phyloP scores from a whole-genome alignment of 192 early-diverging fungal genomes.

The Radiomyces spectabilis region DNA sequence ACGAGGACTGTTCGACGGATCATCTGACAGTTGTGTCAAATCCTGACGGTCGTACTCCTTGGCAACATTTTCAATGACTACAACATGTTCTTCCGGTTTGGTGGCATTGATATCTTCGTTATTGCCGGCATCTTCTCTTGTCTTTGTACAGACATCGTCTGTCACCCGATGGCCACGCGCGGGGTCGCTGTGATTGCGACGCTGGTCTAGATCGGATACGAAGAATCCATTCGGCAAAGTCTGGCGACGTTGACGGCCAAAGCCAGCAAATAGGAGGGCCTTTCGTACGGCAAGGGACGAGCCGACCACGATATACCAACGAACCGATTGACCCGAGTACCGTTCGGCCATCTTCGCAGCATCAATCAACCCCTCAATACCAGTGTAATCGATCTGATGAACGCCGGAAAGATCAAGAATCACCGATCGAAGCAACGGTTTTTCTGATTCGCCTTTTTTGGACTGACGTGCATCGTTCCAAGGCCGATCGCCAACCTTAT shows the following conservation, averaged over 20 bases:
- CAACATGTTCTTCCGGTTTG: no score
- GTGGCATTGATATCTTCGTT: background rate
- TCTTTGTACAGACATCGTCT: background rate
- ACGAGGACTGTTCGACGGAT: background rate
- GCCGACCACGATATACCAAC: conserved; percentile 15
- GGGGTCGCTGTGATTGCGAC: background rate
- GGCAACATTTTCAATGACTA: conserved; percentile 6
- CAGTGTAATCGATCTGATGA: conserved; percentile 73
- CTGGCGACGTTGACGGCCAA: conserved; percentile 15
- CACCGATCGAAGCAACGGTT: conserved; percentile 56
- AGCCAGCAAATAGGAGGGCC: conserved; percentile 12
- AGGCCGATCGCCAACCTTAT: background rate
- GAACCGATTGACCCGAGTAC: conserved; percentile 4
- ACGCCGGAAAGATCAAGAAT: conserved; percentile 81
- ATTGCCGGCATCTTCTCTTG: background rate
- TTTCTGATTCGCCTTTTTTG: conserved; percentile 28
- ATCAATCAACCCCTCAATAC: conserved; percentile 68
- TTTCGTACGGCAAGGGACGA: conserved; percentile 6
- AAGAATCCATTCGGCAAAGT: background rate
- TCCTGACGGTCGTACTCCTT: background rate
- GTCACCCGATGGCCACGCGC: background rate
- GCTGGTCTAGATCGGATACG: background rate
- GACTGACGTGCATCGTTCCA: conserved; percentile 32
- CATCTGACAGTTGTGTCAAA: background rate
- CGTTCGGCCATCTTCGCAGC: conserved; percentile 30